Evolutionary conservation across 495 filamentous ascomycete genomes (phyloP).

Genomic region (Beverwykella pulmonaria): DNA sequence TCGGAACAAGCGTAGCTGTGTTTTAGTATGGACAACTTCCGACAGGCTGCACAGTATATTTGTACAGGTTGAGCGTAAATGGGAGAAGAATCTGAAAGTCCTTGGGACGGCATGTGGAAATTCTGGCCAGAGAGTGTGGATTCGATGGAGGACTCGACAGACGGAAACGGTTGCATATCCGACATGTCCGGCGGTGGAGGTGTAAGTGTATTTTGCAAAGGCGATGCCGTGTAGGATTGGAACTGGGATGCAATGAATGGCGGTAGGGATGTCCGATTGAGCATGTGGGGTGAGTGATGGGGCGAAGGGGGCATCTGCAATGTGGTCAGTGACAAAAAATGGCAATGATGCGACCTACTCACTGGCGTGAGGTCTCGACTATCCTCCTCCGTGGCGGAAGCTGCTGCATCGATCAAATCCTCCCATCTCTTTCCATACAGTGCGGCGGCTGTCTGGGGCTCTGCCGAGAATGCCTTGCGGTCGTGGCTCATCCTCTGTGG

Average conservation of each 20-base stretch:
- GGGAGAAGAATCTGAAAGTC: slow-evolving; percentile 53
- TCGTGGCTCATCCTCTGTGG: slow-evolving; percentile 67
- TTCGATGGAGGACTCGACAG: slow-evolving; percentile 72
- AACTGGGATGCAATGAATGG: slow-evolving; percentile 64
- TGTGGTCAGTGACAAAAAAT: slow-evolving; percentile 6
- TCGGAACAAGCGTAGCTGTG: slow-evolving; percentile 91
- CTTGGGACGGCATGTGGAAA: slow-evolving; percentile 63
- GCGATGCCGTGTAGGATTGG: slow-evolving; percentile 80
- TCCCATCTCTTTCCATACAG: slow-evolving; percentile 89
- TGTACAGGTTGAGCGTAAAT: slow-evolving; percentile 67
- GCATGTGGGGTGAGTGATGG: slow-evolving; percentile 62
- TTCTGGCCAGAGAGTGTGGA: slow-evolving; percentile 60
- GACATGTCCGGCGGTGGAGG: slow-evolving; percentile 67
- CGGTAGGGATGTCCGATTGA: slow-evolving; percentile 77
- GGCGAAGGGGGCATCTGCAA: slow-evolving; percentile 58
- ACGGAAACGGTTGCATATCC: slow-evolving; percentile 73
- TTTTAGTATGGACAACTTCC: slow-evolving; percentile 68
- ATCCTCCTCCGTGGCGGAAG: slow-evolving; percentile 89
- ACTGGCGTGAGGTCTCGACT: slow-evolving; percentile 82
- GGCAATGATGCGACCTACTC: slow-evolving; percentile 41
- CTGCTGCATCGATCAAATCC: slow-evolving; percentile 87
- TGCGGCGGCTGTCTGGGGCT: slow-evolving; percentile 68
- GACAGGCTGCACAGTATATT: slow-evolving; percentile 86
- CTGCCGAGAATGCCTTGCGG: slow-evolving; percentile 80
- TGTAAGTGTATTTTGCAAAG: slow-evolving; percentile 81